Conservation (phyloP, 495 filamentous ascomycete genomes). For the Xylaria acuta region DNA sequence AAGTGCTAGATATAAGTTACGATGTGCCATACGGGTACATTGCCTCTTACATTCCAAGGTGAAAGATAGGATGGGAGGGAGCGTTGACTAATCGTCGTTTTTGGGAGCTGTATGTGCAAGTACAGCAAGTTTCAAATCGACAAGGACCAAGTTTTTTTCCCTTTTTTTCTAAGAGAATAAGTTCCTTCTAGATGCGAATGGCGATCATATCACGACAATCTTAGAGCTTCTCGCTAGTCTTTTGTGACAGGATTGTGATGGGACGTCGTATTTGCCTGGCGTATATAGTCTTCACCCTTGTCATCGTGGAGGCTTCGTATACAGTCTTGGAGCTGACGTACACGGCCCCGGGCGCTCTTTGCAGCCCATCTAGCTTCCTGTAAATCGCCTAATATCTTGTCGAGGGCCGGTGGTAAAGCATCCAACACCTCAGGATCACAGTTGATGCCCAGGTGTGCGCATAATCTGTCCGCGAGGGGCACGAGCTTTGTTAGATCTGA, state of each 20-base stretch:
- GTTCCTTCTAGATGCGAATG: background rate
- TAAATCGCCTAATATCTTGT: background rate
- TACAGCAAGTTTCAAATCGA: background rate
- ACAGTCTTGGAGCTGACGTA: background rate
- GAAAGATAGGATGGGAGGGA: background rate
- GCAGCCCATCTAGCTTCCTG: background rate
- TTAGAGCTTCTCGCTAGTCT: background rate
- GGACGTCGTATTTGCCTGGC: background rate
- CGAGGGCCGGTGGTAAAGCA: background rate
- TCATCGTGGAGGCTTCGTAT: background rate
- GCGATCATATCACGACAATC: no score
- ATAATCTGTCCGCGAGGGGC: constrained; percentile 31
- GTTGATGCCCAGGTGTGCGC: constrained; percentile 28
- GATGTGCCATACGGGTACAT: background rate
- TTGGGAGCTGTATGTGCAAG: background rate
- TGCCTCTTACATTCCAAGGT: background rate
- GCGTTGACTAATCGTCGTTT: background rate
- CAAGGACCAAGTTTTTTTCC: background rate
- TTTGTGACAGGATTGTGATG: background rate
- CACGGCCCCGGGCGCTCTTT: background rate
- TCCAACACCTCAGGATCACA: background rate
- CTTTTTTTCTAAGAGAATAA: background rate
- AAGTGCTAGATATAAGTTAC: background rate
- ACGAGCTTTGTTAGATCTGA: constrained; percentile 26
- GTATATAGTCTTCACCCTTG: background rate